phyloP scores from a whole-genome alignment of 2,329 filamentous ascomycete genomes.

The Hypoxylon sp. region DNA sequence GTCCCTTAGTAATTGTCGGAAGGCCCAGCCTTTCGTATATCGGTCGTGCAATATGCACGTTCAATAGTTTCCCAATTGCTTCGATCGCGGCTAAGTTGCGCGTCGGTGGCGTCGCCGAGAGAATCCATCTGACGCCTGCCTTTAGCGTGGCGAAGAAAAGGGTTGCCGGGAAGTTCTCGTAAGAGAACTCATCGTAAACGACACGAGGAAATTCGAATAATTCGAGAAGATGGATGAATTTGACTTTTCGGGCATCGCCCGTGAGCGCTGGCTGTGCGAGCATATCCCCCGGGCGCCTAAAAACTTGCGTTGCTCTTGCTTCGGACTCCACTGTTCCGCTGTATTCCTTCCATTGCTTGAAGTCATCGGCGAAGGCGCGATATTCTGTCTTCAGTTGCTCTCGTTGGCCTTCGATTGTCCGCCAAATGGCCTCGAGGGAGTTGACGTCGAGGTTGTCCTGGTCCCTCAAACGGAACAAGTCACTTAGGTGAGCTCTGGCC shows the following conservation, averaged over 20 bases:
- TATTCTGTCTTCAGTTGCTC: not conserved
- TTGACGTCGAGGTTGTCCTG: not conserved
- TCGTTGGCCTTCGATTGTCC: not conserved
- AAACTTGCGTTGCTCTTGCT: no score
- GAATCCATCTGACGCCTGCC: constrained; percentile 60
- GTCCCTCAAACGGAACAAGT: not conserved
- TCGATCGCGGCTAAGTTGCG: constrained; percentile 57
- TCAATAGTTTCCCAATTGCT: constrained; percentile 55
- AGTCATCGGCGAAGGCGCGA: not conserved
- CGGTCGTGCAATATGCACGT: constrained; percentile 59
- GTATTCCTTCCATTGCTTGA: not conserved
- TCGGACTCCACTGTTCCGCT: not conserved
- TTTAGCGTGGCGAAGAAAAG: constrained; percentile 55
- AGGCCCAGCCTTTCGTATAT: constrained; percentile 53
- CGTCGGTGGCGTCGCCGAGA: constrained; percentile 61
- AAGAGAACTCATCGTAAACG: constrained; percentile 63
- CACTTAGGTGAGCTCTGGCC: constrained; percentile 27
- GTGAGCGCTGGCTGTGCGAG: not conserved
- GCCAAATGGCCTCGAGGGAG: not conserved
- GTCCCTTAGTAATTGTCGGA: constrained; percentile 57
- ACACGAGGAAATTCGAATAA: constrained; percentile 58
- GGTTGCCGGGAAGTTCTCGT: constrained; percentile 53
- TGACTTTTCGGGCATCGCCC: no score
- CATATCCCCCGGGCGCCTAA: no score
- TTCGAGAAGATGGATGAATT: constrained; percentile 52